Evolutionary conservation across 441 rosid genomes (phyloP), one percentile per base, ranked within the genome.

Genomic region (Bocquillonia castaneifolia): DNA sequence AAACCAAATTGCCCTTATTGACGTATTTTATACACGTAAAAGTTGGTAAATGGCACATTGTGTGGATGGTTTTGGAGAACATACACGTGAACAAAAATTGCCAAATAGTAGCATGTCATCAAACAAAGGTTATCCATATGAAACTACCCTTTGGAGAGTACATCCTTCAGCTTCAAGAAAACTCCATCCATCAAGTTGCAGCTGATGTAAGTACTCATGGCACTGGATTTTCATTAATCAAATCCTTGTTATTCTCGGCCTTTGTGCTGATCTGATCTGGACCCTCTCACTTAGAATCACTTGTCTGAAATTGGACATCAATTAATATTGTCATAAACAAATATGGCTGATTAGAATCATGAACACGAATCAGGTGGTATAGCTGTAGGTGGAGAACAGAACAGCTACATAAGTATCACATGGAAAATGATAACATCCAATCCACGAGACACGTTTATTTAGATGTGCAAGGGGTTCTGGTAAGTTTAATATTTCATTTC

Each of bases 301-400:
- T 74, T 67, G 74, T 31, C 42, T 57, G 40, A 37, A 57, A 54
- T 42, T 36, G 10, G 34, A 68, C 45, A 60, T 65, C 57, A 68
- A n/a, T 18, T 37, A 25, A 63, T 50, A 59, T 48, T 18, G 8
- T 18, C 54, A 63, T 45, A 29, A 53, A 2, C 32, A 26, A 7
- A 7, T 25, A 18, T 48, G 63, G 51, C 42, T 8, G 25, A 8
- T 44, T 42, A 40, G 31, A 29, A 54, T 48, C 31, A 34, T 22
- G 39, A 50, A 56, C 37, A 5, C 6, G n/a, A n/a, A n/a, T n/a
- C n/a, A n/a, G n/a, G n/a, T n/a, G n/a, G n/a, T n/a, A n/a, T n/a
- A n/a, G 20, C 2, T 26, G 34, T 26, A 62, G 48, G 44, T 26
- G 25, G 13, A 8, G 3, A 44, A 44, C 13, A 47, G 39, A 17